Evolutionary conservation across 768 basidiomycete genomes (phyloP), one percentile per base, ranked within the genome.

Genomic region (Rhodotorula paludigena): DNA sequence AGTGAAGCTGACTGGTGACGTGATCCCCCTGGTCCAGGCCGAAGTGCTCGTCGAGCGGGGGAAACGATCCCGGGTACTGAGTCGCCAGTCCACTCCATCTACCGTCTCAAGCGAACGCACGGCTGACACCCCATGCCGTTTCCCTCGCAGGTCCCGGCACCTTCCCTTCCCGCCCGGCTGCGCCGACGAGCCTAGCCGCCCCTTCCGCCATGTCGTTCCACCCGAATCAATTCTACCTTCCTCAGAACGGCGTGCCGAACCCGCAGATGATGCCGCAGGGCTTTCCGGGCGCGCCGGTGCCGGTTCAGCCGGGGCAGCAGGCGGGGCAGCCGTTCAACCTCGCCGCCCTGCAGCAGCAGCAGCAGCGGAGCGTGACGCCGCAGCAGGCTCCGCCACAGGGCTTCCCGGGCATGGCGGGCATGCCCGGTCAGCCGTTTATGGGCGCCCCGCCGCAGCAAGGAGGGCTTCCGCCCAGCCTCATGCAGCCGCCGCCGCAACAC

Each of bases 211-310:
- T 68, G 66, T 57, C 66, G 5, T 68, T 33, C 60, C 52, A 68
- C 51, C 66, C 60, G 36, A 63, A 63, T 18, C 55, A 57, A 39
- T 68, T 63, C 57, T 63, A 58, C 60, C 21, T 54, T 14, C 56
- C 56, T 4, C 59, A 39, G 28, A 15, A 12, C 28, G 49, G 42
- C 10, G 23, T n/a, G 14, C 16, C 35, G 7, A n/a, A 48, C 5
- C 35, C 57, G 20, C 32, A 23, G 14, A 47, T 47, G 35, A 14
- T 58, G 16, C 57, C 59, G 28, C 32, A 33, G 3, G 51, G 41
- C 39, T n/a, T n/a, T 15, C 36, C 49, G 2, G 60, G 49, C 57
- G 45, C 32, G 3, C 57, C 45, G 1, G 45, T 6, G 33, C 21
- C 25, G 5, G 25, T 14, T 4, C 41, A 3, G n/a, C n/a, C 28